Evolutionary conservation across 2,329 filamentous ascomycete genomes (phyloP).

Genomic region (Penicillium brasilianum): DNA sequence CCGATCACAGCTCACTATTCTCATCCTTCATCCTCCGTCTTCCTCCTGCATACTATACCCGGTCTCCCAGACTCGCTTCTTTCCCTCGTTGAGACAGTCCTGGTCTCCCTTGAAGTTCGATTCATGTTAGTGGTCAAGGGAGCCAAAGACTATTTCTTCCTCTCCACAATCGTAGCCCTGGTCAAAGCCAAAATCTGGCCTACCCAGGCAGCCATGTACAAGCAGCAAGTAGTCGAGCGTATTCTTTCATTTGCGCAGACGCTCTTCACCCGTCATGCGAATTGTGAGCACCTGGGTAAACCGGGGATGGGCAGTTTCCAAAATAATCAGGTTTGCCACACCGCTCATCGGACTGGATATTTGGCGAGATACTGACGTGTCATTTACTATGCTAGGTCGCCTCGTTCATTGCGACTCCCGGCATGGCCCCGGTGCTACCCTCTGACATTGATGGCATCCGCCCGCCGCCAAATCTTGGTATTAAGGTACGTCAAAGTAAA

Average conservation of each 20-base stretch:
- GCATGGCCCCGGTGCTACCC: conserved; percentile 28
- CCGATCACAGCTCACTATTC: conserved; percentile 3
- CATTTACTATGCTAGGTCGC: not conserved
- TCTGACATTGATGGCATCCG: conserved; percentile 32
- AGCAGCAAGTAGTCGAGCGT: conserved; percentile 44
- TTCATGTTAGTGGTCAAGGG: conserved; percentile 43
- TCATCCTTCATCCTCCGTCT: conserved; percentile 19
- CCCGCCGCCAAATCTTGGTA: conserved; percentile 30
- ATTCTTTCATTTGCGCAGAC: conserved; percentile 44
- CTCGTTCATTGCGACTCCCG: conserved; percentile 22
- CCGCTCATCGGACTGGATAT: not conserved
- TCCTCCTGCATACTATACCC: conserved; percentile 35
- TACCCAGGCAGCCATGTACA: conserved; percentile 38
- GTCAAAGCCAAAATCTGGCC: conserved; percentile 44
- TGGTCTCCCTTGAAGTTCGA: conserved; percentile 39
- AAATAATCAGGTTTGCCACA: conserved; percentile 34
- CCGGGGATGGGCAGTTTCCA: conserved; percentile 39
- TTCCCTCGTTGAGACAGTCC: conserved; percentile 38
- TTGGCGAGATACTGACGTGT: not conserved
- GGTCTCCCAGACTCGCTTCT: conserved; percentile 42
- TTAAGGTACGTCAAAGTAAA: conserved; percentile 30
- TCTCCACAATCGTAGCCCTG: conserved; percentile 43
- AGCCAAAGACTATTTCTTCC: conserved; percentile 48
- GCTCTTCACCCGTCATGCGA: conserved; percentile 41
- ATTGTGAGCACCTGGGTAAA: conserved; percentile 38